Base-by-base conservation (phyloP, 306 rosid genomes). In the Cicer bijugum region DNA sequence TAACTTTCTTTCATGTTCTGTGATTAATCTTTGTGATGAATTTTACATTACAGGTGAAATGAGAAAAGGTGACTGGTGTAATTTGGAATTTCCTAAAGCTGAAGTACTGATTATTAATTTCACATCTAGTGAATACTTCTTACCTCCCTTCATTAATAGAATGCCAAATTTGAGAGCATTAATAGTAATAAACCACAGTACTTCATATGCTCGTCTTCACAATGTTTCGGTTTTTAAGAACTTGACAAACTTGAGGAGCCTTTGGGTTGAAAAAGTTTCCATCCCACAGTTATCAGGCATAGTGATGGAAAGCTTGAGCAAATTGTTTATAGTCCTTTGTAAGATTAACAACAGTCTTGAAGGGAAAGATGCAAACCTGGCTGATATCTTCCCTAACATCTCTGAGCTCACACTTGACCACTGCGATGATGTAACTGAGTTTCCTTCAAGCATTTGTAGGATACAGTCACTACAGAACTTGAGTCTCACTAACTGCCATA, bases 191-290 rank as follows among this genome's bases (percentile, higher is more conserved):
- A 91, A 94, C 55, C 67, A 86, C 44, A 70, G 86, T 50, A 77
- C 92, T 15, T 70, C 89, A 8, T 89, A 73, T 64, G 91, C 96
- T 1, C 42, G 61, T 42, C 88, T 94, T 43, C 61, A 74, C 40
- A 89, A 88, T 42, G 71, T 83, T 15, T 83, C 87, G 0, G 82
- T 91, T 45, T 82, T 89, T 44, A 38, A 82, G n/a, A 81, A 72
- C 69, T 73, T 89, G 81, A 56, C 72, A 7, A 76, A 82, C 73
- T 78, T 91, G 76, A 87, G 83, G 67, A 87, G 95, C 82, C 91
- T 94, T 17, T 94, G 97, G 98, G 95, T 94, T 17, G 98, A 94
- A 82, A 94, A 86, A 61, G 87, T 89, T 14, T 82, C 87, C 7
- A 81, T 82, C 51, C 92, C 97, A 11, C 81, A 76, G 9, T 82